phyloP scores from a whole-genome alignment of 2,329 filamentous ascomycete species.

The Phyllosticta citrichinensis region DNA sequence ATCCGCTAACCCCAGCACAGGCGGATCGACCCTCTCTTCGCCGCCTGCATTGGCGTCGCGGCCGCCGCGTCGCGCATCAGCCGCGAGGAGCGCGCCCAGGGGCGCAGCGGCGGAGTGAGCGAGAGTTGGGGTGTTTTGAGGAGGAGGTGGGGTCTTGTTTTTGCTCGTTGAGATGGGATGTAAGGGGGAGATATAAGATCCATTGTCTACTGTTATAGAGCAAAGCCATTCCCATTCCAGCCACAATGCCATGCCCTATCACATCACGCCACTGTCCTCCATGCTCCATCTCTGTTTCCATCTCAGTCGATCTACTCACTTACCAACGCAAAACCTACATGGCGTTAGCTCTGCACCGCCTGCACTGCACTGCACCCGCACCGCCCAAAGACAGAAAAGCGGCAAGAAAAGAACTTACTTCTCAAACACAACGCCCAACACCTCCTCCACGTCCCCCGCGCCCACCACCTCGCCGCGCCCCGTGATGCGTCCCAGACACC shows the following conservation, averaged over 20 bases:
- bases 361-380: too few species aligned
- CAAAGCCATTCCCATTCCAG: too few species aligned
- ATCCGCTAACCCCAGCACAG: slow-evolving; percentile 17
- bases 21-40: slow-evolving; percentile 40
- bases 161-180: slow-evolving; percentile 9
- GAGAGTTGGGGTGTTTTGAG: slow-evolving; percentile 32
- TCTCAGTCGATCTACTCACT: too few species aligned
- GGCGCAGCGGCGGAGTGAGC: slow-evolving; percentile 20
- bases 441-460: slow-evolving; percentile 84
- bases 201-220: too few species aligned
- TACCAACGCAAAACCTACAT: too few species aligned
- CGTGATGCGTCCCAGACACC: slow-evolving; percentile 75
- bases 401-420: slow-evolving; percentile 52
- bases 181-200: too few species aligned
- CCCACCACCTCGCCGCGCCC: slow-evolving; percentile 56
- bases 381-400: too few species aligned
- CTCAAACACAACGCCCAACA: slow-evolving; percentile 93
- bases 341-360: too few species aligned
- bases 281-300: too few species aligned
- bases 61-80: slow-evolving; percentile 33
- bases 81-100: slow-evolving; percentile 40
- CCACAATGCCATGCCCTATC: too few species aligned
- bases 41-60: slow-evolving; percentile 36
- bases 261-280: too few species aligned
- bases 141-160: slow-evolving; percentile 27